A percentile compares a stretch with the other conserved stretches of the same genome.
Evolutionary conservation across 2,329 filamentous ascomycete species (phyloP).

Genomic region (Aspergillus sp.): DNA sequence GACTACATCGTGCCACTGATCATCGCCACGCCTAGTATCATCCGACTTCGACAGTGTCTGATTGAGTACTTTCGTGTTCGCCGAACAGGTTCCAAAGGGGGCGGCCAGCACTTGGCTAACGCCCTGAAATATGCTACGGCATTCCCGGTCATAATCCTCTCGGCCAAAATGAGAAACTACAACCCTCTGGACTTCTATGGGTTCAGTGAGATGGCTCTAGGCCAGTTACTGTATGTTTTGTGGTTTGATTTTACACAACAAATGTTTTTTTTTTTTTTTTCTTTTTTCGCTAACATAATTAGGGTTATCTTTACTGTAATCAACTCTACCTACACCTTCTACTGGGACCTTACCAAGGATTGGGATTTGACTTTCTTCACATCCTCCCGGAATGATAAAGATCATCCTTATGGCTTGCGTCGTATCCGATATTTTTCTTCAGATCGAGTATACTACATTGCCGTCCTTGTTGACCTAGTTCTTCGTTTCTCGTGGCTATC

Average conservation of each 20-base stretch:
- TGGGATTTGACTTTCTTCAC: constrained; percentile 90
- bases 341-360: constrained; percentile 95
- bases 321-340: constrained; percentile 94
- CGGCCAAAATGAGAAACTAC: constrained; percentile 65
- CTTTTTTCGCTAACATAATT: not conserved
- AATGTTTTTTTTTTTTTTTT: too few relatives aligned
- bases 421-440: constrained; percentile 68
- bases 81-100: constrained; percentile 60
- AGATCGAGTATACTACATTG: constrained; percentile 73
- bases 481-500: constrained; percentile 88
- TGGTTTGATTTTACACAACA: not conserved
- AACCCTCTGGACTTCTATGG: constrained; percentile 46
- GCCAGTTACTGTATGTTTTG: constrained; percentile 48
- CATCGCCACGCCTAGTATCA: constrained; percentile 75
- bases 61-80: constrained; percentile 78
- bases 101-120: constrained; percentile 86
- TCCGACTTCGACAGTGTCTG: constrained; percentile 86
- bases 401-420: constrained; percentile 74
- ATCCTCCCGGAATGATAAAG: constrained; percentile 52
- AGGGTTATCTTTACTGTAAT: constrained; percentile 71
- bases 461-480: constrained; percentile 71
- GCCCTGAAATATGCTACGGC: constrained; percentile 91
- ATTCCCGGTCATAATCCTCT: constrained; percentile 84
- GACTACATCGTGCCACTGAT: constrained; percentile 75
- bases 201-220: constrained; percentile 51